Evolutionary conservation across 2,329 filamentous ascomycete genomes (phyloP).

Genomic region (Beauveria australis): DNA sequence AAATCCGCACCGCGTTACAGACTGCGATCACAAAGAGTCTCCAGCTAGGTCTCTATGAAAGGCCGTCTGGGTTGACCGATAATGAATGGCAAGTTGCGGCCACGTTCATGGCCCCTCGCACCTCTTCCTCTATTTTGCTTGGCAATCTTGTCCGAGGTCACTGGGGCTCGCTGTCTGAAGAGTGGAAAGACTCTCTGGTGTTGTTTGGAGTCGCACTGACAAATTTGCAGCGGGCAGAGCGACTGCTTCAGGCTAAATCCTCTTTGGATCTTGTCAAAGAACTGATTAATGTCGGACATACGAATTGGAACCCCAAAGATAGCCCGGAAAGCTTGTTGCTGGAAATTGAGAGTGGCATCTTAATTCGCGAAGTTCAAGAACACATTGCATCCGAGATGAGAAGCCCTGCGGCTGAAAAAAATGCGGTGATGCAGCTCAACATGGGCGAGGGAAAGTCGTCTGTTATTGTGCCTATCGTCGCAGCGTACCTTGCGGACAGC

Average conservation of each 20-base stretch:
- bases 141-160: background rate
- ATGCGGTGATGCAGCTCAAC: constrained; percentile 56
- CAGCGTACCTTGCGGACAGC: constrained; percentile 42
- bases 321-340: constrained; percentile 54
- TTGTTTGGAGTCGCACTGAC: background rate
- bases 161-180: background rate
- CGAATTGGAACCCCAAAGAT: background rate
- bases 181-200: background rate
- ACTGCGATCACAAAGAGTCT: background rate
- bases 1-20: background rate
- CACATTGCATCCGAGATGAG: constrained; percentile 52
- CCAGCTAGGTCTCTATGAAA: background rate
- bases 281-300: background rate
- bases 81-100: background rate
- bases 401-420: constrained; percentile 27
- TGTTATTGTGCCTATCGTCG: constrained; percentile 59
- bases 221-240: background rate
- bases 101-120: background rate
- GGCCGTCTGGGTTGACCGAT: background rate
- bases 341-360: constrained; percentile 54
- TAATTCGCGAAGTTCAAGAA: constrained; percentile 53
- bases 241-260: background rate
- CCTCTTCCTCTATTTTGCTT: background rate
- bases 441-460: constrained; percentile 68
- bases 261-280: background rate